Evolutionary conservation across 768 basidiomycete genomes (phyloP), one percentile per base, ranked within the genome.

Genomic region (Lactifluus pinguis): DNA sequence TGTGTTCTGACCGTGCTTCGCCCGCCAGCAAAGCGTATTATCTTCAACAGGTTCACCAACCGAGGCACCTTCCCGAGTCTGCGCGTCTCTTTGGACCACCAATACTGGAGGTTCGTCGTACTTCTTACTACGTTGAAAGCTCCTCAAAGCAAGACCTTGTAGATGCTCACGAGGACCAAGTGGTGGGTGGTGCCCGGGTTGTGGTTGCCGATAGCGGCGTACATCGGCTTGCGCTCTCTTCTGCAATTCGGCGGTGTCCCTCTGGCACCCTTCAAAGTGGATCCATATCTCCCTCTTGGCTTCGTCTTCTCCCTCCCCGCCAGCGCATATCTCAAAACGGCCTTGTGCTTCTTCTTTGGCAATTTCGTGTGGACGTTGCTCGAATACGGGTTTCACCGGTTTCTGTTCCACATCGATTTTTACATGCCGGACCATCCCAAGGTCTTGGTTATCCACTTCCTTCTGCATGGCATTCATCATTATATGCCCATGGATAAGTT

Each of bases 401-500:
- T 98, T 83, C 75, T 99, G 53, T 99, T 99, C 84, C 97, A 99
- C 73, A 76, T 99, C 67, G 97, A 99, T 69, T 79, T 83, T 9
- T 73, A 79, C 68, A 81, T 99, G 21, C 97, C 97, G 2, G 97
- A 99, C 73, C 78, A 76, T 59, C 86, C 87, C 6, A 74, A 76
- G 54, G 90, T 87, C 74, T 78, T 98, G 69, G 83, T 84, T 47
- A 70, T 98, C 29, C 97, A 99, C 71, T 99, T 99, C 75, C 71
- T 91, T 68, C 77, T 92, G 70, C 97, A 98, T 69, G 97, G 97
- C 15, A 84, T 99, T 39, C 97, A 99, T 70, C 97, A 99, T 73
- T 99, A 95, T 69, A 77, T 99, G 65, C 97, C 94, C 15, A 97
- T 98, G 94, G 94, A 97, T 70, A 78, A 84, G 88, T 91, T 69